Conservation (phyloP, 2,329 filamentous ascomycete genomes). For the Aspergillus sp. region DNA sequence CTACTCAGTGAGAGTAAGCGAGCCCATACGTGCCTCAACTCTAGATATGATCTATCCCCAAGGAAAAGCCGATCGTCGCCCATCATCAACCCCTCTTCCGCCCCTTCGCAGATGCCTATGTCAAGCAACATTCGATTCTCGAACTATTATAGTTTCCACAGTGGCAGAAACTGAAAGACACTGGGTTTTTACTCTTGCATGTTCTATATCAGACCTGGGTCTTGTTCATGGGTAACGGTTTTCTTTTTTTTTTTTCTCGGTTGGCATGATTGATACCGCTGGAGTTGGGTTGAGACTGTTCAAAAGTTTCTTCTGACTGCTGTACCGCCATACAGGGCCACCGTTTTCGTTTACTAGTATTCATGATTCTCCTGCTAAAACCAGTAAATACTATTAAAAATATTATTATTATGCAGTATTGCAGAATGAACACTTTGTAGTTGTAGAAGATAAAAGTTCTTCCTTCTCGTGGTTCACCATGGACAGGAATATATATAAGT, state of each 20-base stretch:
- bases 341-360: background rate
- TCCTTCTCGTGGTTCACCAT: too few species aligned
- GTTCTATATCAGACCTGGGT: background rate
- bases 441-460: too few species aligned
- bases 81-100: constrained; percentile 14
- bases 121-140: background rate
- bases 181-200: constrained; percentile 3
- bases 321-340: constrained; percentile 10
- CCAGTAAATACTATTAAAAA: background rate
- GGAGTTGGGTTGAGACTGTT: constrained; percentile 17
- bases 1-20: background rate
- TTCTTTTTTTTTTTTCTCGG: constrained; percentile 14
- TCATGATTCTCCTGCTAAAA: background rate
- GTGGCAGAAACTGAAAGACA: constrained; percentile 9
- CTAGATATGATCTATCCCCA: background rate
- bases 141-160: constrained; percentile 10
- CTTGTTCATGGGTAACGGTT: constrained; percentile 14
- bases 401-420: background rate
- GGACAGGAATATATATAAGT: too few species aligned
- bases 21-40: background rate
- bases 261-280: constrained; percentile 20
- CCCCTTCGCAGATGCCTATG: constrained; percentile 4
- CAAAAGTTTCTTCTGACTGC: constrained; percentile 15
- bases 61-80: constrained; percentile 11
- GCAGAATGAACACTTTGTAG: too few species aligned